Evolutionary conservation across 2,329 filamentous ascomycete species (phyloP).

Genomic region (Sarocladium brachiariae): DNA sequence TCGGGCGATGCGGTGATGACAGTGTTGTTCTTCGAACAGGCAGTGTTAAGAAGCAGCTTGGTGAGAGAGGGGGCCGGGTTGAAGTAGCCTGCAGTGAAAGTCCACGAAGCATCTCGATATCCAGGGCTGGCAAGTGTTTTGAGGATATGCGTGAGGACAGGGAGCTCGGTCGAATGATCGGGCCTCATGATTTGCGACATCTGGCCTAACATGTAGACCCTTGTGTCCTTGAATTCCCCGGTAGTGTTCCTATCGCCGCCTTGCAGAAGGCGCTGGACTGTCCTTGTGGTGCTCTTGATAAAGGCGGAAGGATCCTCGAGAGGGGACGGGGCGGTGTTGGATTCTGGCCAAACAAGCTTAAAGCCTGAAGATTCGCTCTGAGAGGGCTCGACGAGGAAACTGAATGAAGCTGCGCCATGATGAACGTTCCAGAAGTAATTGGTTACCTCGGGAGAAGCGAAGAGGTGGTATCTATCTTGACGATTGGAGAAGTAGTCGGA

Average conservation of each 20-base stretch:
- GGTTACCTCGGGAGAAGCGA: slow-evolving; percentile 70
- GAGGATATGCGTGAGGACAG: slow-evolving; percentile 69
- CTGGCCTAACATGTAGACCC: slow-evolving; percentile 80
- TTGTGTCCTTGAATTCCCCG: slow-evolving; percentile 45
- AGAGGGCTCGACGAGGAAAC: slow-evolving; percentile 68
- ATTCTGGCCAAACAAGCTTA: slow-evolving; percentile 62
- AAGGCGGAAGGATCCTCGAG: slow-evolving; percentile 64
- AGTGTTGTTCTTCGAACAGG: slow-evolving; percentile 55
- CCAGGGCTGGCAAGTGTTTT: slow-evolving; percentile 55
- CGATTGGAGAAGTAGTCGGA: slow-evolving; percentile 94
- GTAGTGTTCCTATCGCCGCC: slow-evolving; percentile 18
- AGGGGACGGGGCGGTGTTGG: slow-evolving; percentile 70
- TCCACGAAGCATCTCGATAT: slow-evolving; percentile 72
- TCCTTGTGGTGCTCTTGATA: slow-evolving; percentile 58
- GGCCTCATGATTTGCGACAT: slow-evolving; percentile 77
- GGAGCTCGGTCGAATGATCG: slow-evolving; percentile 82
- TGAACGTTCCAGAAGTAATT: slow-evolving; percentile 79
- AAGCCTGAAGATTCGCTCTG: slow-evolving; percentile 48
- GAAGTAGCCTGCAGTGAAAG: slow-evolving; percentile 97
- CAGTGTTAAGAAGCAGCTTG: slow-evolving; percentile 67
- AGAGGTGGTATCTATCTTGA: slow-evolving; percentile 90
- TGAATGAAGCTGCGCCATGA: slow-evolving; percentile 67
- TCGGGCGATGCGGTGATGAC: slow-evolving; percentile 89
- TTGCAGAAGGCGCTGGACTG: slow-evolving; percentile 61
- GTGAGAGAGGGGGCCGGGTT: slow-evolving; percentile 87